Evolutionary conservation across 805 yeast genomes (phyloP).

Genomic region (Pichia occidentalis): DNA sequence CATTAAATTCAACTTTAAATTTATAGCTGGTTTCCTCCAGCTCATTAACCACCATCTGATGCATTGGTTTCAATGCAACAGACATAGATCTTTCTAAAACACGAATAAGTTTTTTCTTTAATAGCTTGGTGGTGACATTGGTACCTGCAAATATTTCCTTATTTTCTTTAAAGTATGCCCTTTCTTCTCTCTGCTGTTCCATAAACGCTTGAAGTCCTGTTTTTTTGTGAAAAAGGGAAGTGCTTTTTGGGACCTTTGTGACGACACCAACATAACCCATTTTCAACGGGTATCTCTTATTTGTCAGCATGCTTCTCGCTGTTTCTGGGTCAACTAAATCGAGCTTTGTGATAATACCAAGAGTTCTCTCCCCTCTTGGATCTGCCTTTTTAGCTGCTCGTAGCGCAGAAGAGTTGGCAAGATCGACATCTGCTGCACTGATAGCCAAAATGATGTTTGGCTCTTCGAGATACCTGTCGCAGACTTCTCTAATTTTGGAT

Average conservation of each 20-base stretch:
- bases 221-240: constrained; percentile 45
- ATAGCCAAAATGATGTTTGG: constrained; percentile 96
- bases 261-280: constrained; percentile 99
- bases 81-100: constrained; percentile 92
- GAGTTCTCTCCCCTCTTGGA: constrained; percentile 91
- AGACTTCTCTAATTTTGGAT: constrained; percentile 66
- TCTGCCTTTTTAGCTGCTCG: constrained; percentile 85
- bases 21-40: constrained; percentile 88
- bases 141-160: constrained; percentile 56
- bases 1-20: constrained; percentile 95
- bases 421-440: constrained; percentile 95
- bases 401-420: constrained; percentile 92
- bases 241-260: constrained; percentile 53
- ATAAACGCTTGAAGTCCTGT: constrained; percentile 57
- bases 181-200: constrained; percentile 64
- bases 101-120: constrained; percentile 75
- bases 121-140: constrained; percentile 64
- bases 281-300: constrained; percentile 78
- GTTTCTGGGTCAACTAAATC: constrained; percentile 77
- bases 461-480: constrained; percentile 78
- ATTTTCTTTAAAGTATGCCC: constrained; percentile 55
- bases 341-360: constrained; percentile 92
- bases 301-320: constrained; percentile 63
- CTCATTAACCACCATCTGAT: constrained; percentile 77
- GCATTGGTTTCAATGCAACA: constrained; percentile 79